Evolutionary conservation across 148 eudicot species (phyloP).

Genomic region (Suaeda aralocaspica): DNA sequence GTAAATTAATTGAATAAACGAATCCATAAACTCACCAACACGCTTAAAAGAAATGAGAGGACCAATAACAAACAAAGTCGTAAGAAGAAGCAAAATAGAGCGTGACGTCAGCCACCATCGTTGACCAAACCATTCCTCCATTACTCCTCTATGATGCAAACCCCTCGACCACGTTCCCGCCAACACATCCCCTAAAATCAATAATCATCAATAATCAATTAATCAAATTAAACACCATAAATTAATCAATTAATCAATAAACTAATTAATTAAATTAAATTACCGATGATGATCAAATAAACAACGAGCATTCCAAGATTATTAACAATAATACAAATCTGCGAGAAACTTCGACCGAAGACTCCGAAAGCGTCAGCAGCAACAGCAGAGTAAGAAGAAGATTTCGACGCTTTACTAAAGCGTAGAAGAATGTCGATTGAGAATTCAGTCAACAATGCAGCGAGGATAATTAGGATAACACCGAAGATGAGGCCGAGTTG

Average conservation of each 20-base stretch:
- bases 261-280: not conserved
- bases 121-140: slow-evolving; percentile 83
- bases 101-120: slow-evolving; percentile 81
- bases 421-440: slow-evolving; percentile 59
- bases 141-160: slow-evolving; percentile 61
- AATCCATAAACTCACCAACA: slow-evolving; percentile 44
- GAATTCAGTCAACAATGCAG: slow-evolving; percentile 49
- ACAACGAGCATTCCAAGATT: slow-evolving; percentile 64
- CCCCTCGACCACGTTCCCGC: slow-evolving; percentile 70
- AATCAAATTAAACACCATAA: not conserved
- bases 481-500: slow-evolving; percentile 62
- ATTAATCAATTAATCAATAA: not conserved
- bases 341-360: slow-evolving; percentile 39
- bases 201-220: not conserved
- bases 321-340: slow-evolving; percentile 49
- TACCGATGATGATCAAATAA: slow-evolving; percentile 79
- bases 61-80: slow-evolving; percentile 54
- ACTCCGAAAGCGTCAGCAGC: slow-evolving; percentile 66
- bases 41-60: slow-evolving; percentile 79
- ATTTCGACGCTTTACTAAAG: slow-evolving; percentile 49
- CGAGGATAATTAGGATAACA: slow-evolving; percentile 37
- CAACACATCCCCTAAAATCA: slow-evolving; percentile 68
- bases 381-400: slow-evolving; percentile 41
- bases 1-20: not conserved
- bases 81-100: slow-evolving; percentile 50